phyloP scores from a whole-genome alignment of 2,329 filamentous ascomycete genomes.

The Arachnopeziza araneosa region DNA sequence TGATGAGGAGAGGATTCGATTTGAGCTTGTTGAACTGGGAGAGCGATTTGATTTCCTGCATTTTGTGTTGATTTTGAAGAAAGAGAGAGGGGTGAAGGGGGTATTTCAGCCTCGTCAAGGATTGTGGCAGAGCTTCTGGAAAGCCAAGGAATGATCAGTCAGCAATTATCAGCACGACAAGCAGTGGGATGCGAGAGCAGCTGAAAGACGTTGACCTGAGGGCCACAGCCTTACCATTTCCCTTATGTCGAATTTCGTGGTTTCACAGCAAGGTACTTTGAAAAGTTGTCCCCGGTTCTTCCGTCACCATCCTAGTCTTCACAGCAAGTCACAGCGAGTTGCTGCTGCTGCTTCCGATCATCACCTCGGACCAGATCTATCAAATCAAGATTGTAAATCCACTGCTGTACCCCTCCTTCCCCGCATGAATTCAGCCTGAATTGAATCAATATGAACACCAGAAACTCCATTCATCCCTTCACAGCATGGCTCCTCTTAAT shows the following conservation, averaged over 20 bases:
- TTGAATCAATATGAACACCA: background rate
- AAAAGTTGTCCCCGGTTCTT: too few relatives aligned
- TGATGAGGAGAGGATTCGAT: constrained; percentile 20
- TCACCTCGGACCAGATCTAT: too few relatives aligned
- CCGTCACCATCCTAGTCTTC: too few relatives aligned
- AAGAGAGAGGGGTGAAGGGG: background rate
- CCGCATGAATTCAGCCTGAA: background rate
- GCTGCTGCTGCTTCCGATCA: too few relatives aligned
- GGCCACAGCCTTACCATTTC: too few relatives aligned
- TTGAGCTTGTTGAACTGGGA: constrained; percentile 28
- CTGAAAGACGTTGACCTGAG: too few relatives aligned
- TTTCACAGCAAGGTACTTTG: too few relatives aligned
- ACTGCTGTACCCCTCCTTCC: too few relatives aligned
- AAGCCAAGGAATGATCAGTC: background rate
- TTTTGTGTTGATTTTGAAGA: constrained; percentile 5
- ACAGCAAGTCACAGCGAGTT: too few relatives aligned
- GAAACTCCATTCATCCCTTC: background rate
- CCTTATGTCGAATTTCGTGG: too few relatives aligned
- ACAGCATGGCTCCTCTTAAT: constrained; percentile 33
- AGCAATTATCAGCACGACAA: background rate
- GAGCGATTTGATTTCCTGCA: constrained; percentile 27
- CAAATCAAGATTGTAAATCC: too few relatives aligned
- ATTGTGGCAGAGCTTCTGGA: background rate
- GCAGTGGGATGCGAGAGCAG: too few relatives aligned
- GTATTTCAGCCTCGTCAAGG: background rate